These are phyloP conservation scores for Cercospora zeae-maydis DNA, from an alignment of 2,329 filamentous ascomycete genomes.

Conservation along the genomic window DNA sequence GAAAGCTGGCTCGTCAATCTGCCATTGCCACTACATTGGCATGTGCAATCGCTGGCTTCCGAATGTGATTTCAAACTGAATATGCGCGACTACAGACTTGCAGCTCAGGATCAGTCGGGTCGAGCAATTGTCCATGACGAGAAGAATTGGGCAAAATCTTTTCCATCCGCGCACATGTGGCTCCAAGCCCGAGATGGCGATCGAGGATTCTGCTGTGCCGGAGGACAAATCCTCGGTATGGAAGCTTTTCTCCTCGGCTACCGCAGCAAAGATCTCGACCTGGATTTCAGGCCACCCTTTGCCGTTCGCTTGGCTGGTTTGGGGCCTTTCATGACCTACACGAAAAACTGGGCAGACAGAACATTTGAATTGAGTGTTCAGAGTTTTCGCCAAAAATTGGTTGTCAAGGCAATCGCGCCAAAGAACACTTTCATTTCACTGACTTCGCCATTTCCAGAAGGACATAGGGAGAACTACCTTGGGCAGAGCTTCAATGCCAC, in stretches of 20 bases:
- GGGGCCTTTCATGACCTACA: slow-evolving; percentile 44
- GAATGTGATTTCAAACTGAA: slow-evolving; percentile 40
- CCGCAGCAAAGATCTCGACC: slow-evolving; percentile 36
- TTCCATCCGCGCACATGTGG: slow-evolving; percentile 46
- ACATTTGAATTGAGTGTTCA: slow-evolving; percentile 40
- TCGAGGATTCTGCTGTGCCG: slow-evolving; percentile 37
- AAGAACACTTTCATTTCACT: slow-evolving; percentile 46
- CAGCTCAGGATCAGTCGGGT: slow-evolving; percentile 31
- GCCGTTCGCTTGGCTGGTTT: slow-evolving; percentile 39
- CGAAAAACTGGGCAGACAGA: slow-evolving; percentile 41
- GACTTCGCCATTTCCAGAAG: slow-evolving; percentile 46
- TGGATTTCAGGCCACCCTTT: slow-evolving; percentile 47
- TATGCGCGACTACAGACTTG: slow-evolving; percentile 35
- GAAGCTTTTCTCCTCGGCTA: slow-evolving; percentile 49
- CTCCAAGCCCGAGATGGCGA: slow-evolving; percentile 37
- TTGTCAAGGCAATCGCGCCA: slow-evolving; percentile 41
- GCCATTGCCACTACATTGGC: slow-evolving; percentile 51
- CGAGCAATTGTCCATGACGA: slow-evolving; percentile 47
- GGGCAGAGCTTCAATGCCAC: slow-evolving; percentile 48
- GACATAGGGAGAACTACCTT: slow-evolving; percentile 45
- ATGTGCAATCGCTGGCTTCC: slow-evolving; percentile 48
- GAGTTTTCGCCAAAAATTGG: slow-evolving; percentile 42
- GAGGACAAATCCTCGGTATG: slow-evolving; percentile 41
- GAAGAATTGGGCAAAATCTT: slow-evolving; percentile 51
- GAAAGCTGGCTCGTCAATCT: slow-evolving; percentile 46